These are phyloP conservation scores for Endocalyx cinctus DNA, from an alignment of 2,329 filamentous ascomycete species.

Conservation along the genomic window DNA sequence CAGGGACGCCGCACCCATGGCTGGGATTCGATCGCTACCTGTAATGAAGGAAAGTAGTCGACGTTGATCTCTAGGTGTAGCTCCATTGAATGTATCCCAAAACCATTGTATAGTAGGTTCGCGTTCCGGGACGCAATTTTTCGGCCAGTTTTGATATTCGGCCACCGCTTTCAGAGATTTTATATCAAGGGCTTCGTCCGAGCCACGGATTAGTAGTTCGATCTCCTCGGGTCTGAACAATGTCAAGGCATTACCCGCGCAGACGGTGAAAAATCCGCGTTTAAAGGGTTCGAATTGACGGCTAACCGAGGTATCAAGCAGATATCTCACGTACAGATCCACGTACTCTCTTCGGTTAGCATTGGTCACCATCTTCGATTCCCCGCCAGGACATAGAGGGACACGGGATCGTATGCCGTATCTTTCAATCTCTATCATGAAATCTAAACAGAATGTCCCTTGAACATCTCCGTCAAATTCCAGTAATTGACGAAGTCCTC, in stretches of 20 bases:
- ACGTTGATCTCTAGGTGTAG: conserved; percentile 64
- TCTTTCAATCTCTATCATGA: conserved; percentile 70
- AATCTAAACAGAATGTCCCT: conserved; percentile 74
- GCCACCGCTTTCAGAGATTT: conserved; percentile 70
- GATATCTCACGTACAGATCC: conserved; percentile 73
- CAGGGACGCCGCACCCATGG: conserved; percentile 75
- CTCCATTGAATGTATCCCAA: conserved; percentile 73
- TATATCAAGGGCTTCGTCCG: conserved; percentile 79
- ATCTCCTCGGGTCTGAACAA: conserved; percentile 90
- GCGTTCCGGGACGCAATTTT: conserved; percentile 37
- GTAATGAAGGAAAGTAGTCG: conserved; percentile 83
- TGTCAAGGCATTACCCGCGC: conserved; percentile 79
- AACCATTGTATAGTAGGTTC: conserved; percentile 79
- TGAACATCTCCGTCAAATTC: conserved; percentile 84
- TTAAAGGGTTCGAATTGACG: conserved; percentile 93
- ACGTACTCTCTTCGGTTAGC: conserved; percentile 81
- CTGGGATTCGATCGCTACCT: conserved; percentile 84
- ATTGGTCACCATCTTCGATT: conserved; percentile 74
- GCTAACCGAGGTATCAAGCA: conserved; percentile 72
- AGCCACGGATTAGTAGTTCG: conserved; percentile 79
- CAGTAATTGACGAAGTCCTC: conserved; percentile 69
- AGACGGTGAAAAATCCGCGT: conserved; percentile 88
- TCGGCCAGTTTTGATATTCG: conserved; percentile 75
- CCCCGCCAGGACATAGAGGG: conserved; percentile 70
- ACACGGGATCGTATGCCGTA: conserved; percentile 66